Evolutionary conservation across 2,329 filamentous ascomycete genomes (phyloP), one percentile per base, ranked within the genome.

Genomic region (Colletotrichum theobromicola): DNA sequence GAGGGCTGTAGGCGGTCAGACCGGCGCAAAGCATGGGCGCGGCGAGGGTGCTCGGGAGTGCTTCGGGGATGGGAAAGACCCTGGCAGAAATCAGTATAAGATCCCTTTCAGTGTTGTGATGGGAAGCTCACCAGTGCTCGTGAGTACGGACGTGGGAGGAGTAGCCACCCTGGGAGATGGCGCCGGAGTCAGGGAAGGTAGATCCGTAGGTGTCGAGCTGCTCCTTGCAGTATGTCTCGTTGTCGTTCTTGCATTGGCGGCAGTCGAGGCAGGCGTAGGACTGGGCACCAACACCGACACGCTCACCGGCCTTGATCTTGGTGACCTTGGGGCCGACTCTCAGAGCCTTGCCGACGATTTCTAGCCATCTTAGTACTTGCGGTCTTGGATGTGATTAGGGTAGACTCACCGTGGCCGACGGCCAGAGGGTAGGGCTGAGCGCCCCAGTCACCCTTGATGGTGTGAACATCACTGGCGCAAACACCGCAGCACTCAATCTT

Each of bases 11-110:
- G 74, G 92, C 92, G 5, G 95, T 97, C 77, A 97, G 88, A 76
- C 95, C 95, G 53, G 94, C 95, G 84, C 95, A 97, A 78, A 97
- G 89, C 93, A 96, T 95, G 12, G 94, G 94, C 2, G 94, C 95
- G 2, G 93, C 94, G 65, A 92, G 84, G 70, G 85, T 83, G 77
- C 88, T 90, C 12, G 87, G 79, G 60, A 97, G 89, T 67, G 88
- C 90, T 35, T 95, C 94, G 42, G 95, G 95, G 77, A 97, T 96
- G 80, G 93, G 93, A 81, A 90, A 92, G 60, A 90, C 89, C 89
- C 88, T 90, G 76, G 18, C 9, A 15, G 10, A 26, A 8, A 34
- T 68, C 34, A 68, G 66, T 30, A n/a, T 61, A 15, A 42, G 65
- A 2, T 18, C 15, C 18, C 60, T 13, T 10, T n/a, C 15, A 60